Percentiles rank a stretch among this genome's conserved stretches.
Evolutionary conservation across 768 basidiomycete species (phyloP).

Genomic region (Psilocybe subaeruginosa): DNA sequence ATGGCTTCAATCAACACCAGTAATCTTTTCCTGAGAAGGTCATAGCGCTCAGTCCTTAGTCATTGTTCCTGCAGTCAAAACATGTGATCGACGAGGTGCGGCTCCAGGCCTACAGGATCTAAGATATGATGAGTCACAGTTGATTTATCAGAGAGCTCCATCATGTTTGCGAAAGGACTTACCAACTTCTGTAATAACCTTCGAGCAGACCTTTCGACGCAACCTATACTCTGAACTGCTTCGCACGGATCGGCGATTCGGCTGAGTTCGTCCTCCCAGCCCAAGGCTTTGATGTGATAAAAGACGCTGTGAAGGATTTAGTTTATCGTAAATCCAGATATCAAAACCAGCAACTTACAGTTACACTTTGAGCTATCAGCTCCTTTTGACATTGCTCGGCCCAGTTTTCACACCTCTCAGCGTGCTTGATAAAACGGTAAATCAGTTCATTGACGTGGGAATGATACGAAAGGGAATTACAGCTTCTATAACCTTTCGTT

Average conservation of each 20-base stretch:
- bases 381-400: neutral
- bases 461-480: neutral
- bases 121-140: neutral
- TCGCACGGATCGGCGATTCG: neutral
- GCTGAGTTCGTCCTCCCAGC: neutral
- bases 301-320: neutral
- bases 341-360: neutral
- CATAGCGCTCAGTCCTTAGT: neutral
- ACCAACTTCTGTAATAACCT: neutral
- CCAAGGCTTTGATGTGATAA: neutral
- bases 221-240: neutral
- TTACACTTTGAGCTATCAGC: neutral
- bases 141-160: too few relatives aligned
- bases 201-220: neutral
- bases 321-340: neutral
- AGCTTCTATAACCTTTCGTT: neutral
- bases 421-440: neutral
- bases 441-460: neutral
- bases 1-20: neutral
- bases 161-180: neutral
- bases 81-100: neutral
- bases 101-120: neutral
- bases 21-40: neutral
- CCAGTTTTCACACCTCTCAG: neutral
- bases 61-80: neutral